These are phyloP conservation scores for Karstenula rhodostoma DNA, from an alignment of 2,329 filamentous ascomycete species.

Conservation along the genomic window DNA sequence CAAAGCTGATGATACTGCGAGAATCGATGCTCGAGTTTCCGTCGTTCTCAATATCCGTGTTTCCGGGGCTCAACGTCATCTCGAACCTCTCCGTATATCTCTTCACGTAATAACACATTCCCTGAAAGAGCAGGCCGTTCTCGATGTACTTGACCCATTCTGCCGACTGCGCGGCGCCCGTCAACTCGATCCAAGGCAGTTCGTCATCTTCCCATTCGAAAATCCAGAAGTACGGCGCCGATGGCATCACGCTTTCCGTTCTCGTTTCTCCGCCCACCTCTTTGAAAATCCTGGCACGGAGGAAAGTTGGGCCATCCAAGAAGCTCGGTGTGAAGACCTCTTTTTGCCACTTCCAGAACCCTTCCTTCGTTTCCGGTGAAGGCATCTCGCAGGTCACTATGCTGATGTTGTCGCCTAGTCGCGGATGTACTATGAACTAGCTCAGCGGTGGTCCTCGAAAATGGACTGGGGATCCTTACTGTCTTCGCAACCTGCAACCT, in stretches of 20 bases:
- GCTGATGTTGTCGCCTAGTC: slow-evolving; percentile 7
- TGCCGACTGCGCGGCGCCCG: slow-evolving; percentile 10
- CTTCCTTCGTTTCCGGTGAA: not conserved
- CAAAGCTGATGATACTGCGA: slow-evolving; percentile 9
- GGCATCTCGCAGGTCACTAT: slow-evolving; percentile 9
- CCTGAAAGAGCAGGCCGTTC: slow-evolving; percentile 11
- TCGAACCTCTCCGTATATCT: slow-evolving; percentile 14
- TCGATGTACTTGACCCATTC: slow-evolving; percentile 12
- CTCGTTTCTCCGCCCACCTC: slow-evolving; percentile 7
- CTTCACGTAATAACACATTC: slow-evolving; percentile 9
- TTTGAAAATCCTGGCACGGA: slow-evolving; percentile 12
- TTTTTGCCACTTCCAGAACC: slow-evolving; percentile 13
- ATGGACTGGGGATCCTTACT: not conserved
- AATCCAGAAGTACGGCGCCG: slow-evolving; percentile 11
- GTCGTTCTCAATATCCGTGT: slow-evolving; percentile 16
- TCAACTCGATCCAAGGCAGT: slow-evolving; percentile 16
- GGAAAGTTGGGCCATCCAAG: slow-evolving; percentile 4
- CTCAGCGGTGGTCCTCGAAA: not conserved
- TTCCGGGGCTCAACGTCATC: slow-evolving; percentile 4
- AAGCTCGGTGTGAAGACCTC: slow-evolving; percentile 4
- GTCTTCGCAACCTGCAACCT: slow-evolving; percentile 11
- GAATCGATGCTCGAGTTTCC: slow-evolving; percentile 7
- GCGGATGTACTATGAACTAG: slow-evolving; percentile 5
- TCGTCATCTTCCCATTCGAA: slow-evolving; percentile 14
- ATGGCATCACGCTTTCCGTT: slow-evolving; percentile 5